Percentiles rank a stretch among this genome's conserved stretches.
Evolutionary conservation across 208 protist genomes (phyloP).

Genomic region (Naegleria gruberi): DNA sequence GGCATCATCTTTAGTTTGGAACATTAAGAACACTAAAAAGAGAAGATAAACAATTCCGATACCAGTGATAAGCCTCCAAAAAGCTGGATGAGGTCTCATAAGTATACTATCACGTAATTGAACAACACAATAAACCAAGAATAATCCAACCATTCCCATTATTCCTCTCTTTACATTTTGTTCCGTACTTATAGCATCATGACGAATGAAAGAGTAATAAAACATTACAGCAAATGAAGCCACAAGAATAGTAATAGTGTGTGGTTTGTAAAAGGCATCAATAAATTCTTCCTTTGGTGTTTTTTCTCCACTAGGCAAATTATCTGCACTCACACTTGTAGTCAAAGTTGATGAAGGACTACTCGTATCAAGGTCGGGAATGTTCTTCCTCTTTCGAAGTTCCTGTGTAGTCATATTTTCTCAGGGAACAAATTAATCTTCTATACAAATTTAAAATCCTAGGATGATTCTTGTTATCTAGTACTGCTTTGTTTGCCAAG

Average conservation of each 20-base stretch:
- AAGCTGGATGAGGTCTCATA: constrained; percentile 82
- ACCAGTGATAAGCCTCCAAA: constrained; percentile 85
- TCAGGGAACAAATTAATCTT: too few species aligned
- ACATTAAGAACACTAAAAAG: constrained; percentile 5
- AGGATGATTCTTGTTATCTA: too few species aligned
- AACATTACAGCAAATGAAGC: not conserved
- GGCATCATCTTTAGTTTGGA: constrained; percentile 43
- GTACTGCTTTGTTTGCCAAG: too few species aligned
- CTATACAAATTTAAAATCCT: too few species aligned
- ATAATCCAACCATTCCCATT: constrained; percentile 50
- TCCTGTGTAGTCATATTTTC: too few species aligned
- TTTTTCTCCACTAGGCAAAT: too few species aligned
- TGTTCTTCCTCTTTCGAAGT: too few species aligned
- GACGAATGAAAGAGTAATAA: not conserved
- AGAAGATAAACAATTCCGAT: constrained; percentile 52
- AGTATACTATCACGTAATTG: constrained; percentile 80
- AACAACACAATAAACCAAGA: constrained; percentile 63
- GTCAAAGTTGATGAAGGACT: too few species aligned
- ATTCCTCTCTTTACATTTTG: constrained; percentile 32
- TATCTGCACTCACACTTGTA: too few species aligned
- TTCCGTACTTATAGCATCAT: not conserved
- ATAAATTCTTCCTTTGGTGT: constrained; percentile 17
- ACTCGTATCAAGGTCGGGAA: too few species aligned
- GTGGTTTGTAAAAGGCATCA: not conserved
- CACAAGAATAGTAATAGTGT: not conserved